Evolutionary conservation across 2,329 filamentous ascomycete genomes (phyloP).

Genomic region (Geosmithia putterillii): DNA sequence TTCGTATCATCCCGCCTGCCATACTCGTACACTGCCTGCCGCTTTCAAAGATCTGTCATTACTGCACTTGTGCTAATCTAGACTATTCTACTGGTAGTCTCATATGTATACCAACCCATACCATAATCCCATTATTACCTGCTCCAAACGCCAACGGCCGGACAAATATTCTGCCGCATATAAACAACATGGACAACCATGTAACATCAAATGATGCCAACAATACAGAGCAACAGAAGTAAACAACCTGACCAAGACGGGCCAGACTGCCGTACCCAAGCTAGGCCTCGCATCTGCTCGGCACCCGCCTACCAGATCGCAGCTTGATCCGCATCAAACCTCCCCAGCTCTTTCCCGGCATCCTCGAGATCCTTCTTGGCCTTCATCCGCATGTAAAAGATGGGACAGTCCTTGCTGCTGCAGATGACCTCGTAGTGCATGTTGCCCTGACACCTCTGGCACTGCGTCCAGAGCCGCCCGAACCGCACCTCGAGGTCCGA

Average conservation of each 20-base stretch:
- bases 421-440: constrained; percentile 99
- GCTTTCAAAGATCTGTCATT: too few relatives aligned
- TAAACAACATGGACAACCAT: not conserved
- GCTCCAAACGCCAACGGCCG: too few relatives aligned
- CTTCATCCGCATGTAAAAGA: constrained; percentile 99
- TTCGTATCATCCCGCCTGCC: too few relatives aligned
- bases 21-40: too few relatives aligned
- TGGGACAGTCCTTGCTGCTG: constrained; percentile 89
- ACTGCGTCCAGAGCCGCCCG: constrained; percentile 91
- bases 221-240: not conserved
- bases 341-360: constrained; percentile 73
- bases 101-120: too few relatives aligned
- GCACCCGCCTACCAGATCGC: constrained; percentile 39
- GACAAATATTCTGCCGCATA: too few relatives aligned
- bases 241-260: not conserved
- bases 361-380: constrained; percentile 98
- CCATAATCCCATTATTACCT: too few relatives aligned
- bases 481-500: constrained; percentile 91
- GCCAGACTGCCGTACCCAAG: too few relatives aligned
- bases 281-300: too few relatives aligned
- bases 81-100: too few relatives aligned
- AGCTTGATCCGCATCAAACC: constrained; percentile 80
- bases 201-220: not conserved
- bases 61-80: too few relatives aligned
- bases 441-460: constrained; percentile 92